phyloP scores from a whole-genome alignment of 192 early-diverging fungal species.

The Podila verticillata region DNA sequence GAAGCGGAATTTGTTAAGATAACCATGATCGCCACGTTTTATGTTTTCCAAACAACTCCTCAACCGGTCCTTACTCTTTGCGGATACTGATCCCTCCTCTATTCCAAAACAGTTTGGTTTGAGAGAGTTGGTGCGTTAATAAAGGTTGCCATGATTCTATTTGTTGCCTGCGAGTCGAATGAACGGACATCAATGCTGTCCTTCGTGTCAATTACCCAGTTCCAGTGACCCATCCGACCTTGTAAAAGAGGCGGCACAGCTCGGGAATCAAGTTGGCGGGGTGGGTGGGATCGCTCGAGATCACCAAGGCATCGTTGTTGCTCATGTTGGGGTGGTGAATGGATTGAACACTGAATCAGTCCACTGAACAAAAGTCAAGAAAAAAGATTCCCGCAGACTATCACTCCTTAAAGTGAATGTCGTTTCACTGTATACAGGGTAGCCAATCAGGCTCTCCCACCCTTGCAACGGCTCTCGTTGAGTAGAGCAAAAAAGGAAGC shows the following conservation, averaged over 20 bases:
- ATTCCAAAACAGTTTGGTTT: neutral
- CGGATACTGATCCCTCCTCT: slow-evolving; percentile 87
- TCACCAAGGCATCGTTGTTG: slow-evolving; percentile 57
- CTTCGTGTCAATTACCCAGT: slow-evolving; percentile 70
- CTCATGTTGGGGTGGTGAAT: slow-evolving; percentile 13
- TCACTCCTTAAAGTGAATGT: no score
- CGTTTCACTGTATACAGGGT: no score
- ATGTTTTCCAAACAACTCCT: no score
- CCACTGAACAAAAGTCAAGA: no score
- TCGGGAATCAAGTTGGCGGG: slow-evolving; percentile 93
- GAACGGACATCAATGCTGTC: no score
- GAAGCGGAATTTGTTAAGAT: neutral
- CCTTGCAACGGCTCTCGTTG: no score
- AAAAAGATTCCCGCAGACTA: no score
- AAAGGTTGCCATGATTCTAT: neutral
- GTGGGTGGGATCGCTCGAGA: slow-evolving; percentile 68
- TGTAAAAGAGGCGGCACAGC: slow-evolving; percentile 90
- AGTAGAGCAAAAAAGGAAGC: no score
- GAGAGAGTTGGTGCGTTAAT: neutral
- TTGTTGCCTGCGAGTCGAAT: no score
- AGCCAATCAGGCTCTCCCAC: no score
- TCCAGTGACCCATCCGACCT: slow-evolving; percentile 94
- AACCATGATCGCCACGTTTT: slow-evolving; percentile 3
- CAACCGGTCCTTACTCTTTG: slow-evolving; percentile 63
- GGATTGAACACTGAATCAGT: neutral